Evolutionary conservation across 192 early-diverging fungal species (phyloP), one percentile per base, ranked within the genome.

Genomic region (Coemansia sp.): DNA sequence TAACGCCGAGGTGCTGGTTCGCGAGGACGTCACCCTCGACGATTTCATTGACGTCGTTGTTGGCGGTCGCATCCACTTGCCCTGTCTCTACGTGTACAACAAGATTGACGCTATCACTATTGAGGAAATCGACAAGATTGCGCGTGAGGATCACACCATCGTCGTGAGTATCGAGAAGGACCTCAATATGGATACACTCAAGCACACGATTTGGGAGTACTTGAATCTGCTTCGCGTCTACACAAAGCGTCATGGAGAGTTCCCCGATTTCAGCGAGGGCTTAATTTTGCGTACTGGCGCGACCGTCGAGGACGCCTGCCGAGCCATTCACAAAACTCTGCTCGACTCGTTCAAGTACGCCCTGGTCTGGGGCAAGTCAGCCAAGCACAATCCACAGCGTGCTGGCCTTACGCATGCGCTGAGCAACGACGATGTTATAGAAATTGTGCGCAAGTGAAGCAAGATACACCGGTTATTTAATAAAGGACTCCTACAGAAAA

Each of bases 41-140:
- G 90, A 98, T 73, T 98, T 99, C 78, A 95, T 99, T 73, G 98
- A 99, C 80, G 94, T 98, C n/a, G 91, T 99, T 6, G 88, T 99
- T 16, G 97, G 97, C 27, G 98, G 98, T 87, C 89, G 97, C 63
- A 96, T 95, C 76, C 97, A 99, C 73, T 88, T 99, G 38, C 88
- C 89, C n/a, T 97, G 95, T 69, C 85, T 99, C 31, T 99, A 98
- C 81, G 92, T 89, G 66, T 94, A 94, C 87, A 99, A 99, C 89
- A 99, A 99, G 88, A 94, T 98, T 53, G 98, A 99, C 73, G 89
- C 91, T 60, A 93, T 99, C 58, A 93, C 94, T 9, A 89, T 99
- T 57, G 97, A 98, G 81, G 95, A 98, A 80, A 89, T 99, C 10
- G 94, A 99, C 83, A 79, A 88, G 68, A 87, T 99, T 64, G 95